These are phyloP conservation scores for Persicaria maculosa DNA, from an alignment of 148 eudicot genomes.

Conservation along the genomic window DNA sequence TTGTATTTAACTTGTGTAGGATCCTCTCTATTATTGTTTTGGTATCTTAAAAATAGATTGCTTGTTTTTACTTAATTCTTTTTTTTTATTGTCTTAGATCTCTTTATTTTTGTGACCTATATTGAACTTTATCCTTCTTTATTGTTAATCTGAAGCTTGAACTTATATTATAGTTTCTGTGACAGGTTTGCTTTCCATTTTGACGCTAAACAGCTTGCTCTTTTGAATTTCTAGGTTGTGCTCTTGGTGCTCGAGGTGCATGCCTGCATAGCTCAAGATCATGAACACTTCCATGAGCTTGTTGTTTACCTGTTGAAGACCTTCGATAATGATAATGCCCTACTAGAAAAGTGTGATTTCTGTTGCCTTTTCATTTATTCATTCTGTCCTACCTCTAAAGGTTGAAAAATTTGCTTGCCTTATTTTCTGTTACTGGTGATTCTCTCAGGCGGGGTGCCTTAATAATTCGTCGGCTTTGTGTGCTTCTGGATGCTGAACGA, in stretches of 20 bases:
- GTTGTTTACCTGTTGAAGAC: slow-evolving; percentile 65
- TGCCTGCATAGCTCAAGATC: slow-evolving; percentile 92
- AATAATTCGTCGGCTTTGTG: slow-evolving; percentile 85
- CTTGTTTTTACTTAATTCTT: background rate
- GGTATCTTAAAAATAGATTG: background rate
- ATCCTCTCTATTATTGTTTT: background rate
- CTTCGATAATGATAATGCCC: slow-evolving; percentile 62
- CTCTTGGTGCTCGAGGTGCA: slow-evolving; percentile 94
- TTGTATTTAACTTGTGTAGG: background rate
- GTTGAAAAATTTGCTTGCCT: background rate
- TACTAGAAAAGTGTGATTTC: slow-evolving; percentile 72
- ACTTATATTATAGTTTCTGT: background rate
- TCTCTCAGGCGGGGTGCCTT: slow-evolving; percentile 82
- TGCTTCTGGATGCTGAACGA: slow-evolving; percentile 79
- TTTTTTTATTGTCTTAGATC: background rate
- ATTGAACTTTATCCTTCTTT: background rate
- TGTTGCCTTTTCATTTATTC: background rate
- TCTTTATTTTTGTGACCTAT: background rate
- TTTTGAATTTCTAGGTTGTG: slow-evolving; percentile 52
- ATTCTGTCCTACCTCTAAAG: background rate
- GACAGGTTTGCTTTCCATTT: slow-evolving; percentile 4
- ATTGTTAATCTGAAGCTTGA: background rate
- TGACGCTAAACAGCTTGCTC: background rate
- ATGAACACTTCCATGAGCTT: slow-evolving; percentile 65
- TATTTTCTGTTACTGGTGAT: background rate